Conservation (phyloP, 1,139 yeast species). For the Debaryomyces subglobosus region DNA sequence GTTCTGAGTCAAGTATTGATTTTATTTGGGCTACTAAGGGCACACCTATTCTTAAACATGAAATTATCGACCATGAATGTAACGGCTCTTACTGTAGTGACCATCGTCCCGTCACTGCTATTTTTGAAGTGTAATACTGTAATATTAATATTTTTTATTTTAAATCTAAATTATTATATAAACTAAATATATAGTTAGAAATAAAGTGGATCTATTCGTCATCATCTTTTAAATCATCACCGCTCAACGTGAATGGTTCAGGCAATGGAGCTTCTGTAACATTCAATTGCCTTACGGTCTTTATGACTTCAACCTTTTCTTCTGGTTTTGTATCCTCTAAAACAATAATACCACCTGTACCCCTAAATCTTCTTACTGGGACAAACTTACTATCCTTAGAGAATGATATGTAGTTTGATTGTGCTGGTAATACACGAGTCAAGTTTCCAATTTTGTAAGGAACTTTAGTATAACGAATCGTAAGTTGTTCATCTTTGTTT, state of each 20-base stretch:
- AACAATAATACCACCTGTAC: constrained; percentile 80
- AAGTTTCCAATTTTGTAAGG: constrained; percentile 76
- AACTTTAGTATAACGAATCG: constrained; percentile 52
- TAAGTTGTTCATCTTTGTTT: constrained; percentile 35
- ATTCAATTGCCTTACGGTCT: constrained; percentile 83
- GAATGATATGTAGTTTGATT: constrained; percentile 81
- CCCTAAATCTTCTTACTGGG: constrained; percentile 82
- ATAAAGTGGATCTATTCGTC: constrained; percentile 17
- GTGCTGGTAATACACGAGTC: constrained; percentile 91
- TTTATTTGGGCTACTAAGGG: constrained; percentile 17
- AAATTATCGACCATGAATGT: constrained; percentile 15
- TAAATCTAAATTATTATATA: constrained; percentile 3
- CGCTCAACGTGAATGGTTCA: constrained; percentile 71
- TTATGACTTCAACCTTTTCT: constrained; percentile 68
- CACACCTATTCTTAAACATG: constrained; percentile 14
- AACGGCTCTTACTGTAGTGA: constrained; percentile 19
- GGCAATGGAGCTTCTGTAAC: constrained; percentile 90
- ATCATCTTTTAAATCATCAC: constrained; percentile 50
- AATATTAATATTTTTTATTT: constrained; percentile 1
- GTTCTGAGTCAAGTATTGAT: constrained; percentile 19
- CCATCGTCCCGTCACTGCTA: constrained; percentile 27
- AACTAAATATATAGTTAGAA: constrained; percentile 4
- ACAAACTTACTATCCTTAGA: constrained; percentile 73
- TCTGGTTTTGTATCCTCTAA: constrained; percentile 71
- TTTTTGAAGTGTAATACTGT: constrained; percentile 16